A percentile compares a stretch with the other conserved stretches of the same genome.
Evolutionary conservation across 257 asterid species (phyloP).

Genomic region (Penstemon newberryi): DNA sequence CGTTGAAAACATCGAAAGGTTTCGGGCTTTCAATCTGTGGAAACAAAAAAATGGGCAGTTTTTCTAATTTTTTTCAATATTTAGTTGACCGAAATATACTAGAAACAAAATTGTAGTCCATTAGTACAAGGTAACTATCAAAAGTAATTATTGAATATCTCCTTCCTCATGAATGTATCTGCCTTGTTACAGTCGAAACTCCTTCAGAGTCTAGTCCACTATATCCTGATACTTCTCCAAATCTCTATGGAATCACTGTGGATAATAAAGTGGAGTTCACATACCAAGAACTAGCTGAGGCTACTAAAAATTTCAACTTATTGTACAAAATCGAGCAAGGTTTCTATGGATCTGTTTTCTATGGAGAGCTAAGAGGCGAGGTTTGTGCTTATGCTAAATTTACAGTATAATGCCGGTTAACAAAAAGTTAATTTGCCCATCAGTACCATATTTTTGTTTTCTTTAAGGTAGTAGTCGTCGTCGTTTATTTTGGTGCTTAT

Average conservation of each 20-base stretch:
- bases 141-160: background rate
- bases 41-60: too few species aligned
- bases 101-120: background rate
- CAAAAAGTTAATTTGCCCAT: background rate
- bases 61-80: too few species aligned
- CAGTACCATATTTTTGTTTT: background rate
- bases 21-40: too few species aligned
- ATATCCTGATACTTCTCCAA: slow-evolving; percentile 38
- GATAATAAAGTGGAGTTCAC: slow-evolving; percentile 83
- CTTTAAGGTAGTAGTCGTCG: background rate
- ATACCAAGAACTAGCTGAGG: slow-evolving; percentile 64
- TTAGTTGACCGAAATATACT: too few species aligned
- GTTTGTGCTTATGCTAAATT: slow-evolving; percentile 37
- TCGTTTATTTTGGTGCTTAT: background rate
- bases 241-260: slow-evolving; percentile 60
- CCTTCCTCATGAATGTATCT: slow-evolving; percentile 29
- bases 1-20: too few species aligned
- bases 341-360: slow-evolving; percentile 78
- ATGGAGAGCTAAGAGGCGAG: slow-evolving; percentile 82
- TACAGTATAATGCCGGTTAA: background rate
- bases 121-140: background rate
- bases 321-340: slow-evolving; percentile 83
- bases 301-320: slow-evolving; percentile 55
- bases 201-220: slow-evolving; percentile 43
- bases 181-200: slow-evolving; percentile 33